These are phyloP conservation scores for Aspergillus puulaauensis DNA, from an alignment of 2,329 filamentous ascomycete genomes.

Conservation along the genomic window DNA sequence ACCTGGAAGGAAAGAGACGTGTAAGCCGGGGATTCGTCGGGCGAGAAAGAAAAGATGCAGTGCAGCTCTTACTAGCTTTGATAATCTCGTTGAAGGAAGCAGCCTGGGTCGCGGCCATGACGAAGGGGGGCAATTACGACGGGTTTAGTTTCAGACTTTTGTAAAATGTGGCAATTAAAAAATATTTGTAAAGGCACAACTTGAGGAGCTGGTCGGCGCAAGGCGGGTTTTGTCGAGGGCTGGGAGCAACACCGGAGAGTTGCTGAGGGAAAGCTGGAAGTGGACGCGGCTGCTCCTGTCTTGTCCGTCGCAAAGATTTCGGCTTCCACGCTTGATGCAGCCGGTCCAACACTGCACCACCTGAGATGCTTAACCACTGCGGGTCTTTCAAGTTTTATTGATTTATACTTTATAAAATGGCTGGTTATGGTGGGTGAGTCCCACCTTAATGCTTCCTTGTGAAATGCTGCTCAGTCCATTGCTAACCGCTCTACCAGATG, in stretches of 20 bases:
- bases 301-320: not conserved
- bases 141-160: not conserved
- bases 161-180: not conserved
- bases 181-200: not conserved
- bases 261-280: slow-evolving; percentile 4
- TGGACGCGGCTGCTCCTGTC: slow-evolving; percentile 4
- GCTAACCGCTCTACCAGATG: not conserved
- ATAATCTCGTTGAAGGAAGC: slow-evolving; percentile 54
- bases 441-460: not conserved
- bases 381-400: not conserved
- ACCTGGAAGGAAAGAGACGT: slow-evolving; percentile 32
- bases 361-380: slow-evolving; percentile 1
- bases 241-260: slow-evolving; percentile 1
- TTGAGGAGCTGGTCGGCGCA: not conserved
- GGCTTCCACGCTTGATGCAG: not conserved
- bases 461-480: not conserved
- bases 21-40: not conserved
- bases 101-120: slow-evolving; percentile 39
- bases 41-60: slow-evolving; percentile 2
- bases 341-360: slow-evolving; percentile 12
- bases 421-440: not conserved
- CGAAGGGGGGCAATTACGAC: slow-evolving; percentile 9
- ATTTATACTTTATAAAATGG: not conserved
- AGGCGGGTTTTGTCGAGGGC: not conserved
- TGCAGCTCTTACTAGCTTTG: slow-evolving; percentile 44